Evolutionary conservation across 140 eudicot genomes (phyloP).

Genomic region (Senecio squalidus): DNA sequence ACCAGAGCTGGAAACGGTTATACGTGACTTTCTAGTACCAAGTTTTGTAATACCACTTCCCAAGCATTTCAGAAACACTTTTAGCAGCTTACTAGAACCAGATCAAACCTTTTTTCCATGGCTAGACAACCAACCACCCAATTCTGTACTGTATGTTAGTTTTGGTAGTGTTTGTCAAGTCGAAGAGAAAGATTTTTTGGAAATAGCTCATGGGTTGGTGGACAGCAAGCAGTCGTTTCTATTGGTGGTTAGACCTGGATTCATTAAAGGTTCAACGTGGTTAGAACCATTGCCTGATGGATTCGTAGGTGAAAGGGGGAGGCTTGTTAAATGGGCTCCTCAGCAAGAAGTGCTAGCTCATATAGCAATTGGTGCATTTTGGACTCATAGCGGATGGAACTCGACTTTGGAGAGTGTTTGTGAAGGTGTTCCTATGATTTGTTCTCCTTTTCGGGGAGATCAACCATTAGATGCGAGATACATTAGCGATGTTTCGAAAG

Average conservation of each 20-base stretch:
- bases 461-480: conserved; percentile 40
- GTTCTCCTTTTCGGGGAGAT: conserved; percentile 44
- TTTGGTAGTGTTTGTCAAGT: conserved; percentile 49
- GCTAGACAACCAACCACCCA: conserved; percentile 52
- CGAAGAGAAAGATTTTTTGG: conserved; percentile 35
- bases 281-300: conserved; percentile 41
- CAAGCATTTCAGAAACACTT: conserved; percentile 33
- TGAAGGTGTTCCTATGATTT: conserved; percentile 75
- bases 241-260: conserved; percentile 66
- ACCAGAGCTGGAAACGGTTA: conserved; percentile 16
- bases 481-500: conserved; percentile 31
- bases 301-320: conserved; percentile 35
- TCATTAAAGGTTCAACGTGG: conserved; percentile 35
- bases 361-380: conserved; percentile 48
- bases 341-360: conserved; percentile 62
- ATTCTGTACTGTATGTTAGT: conserved; percentile 60
- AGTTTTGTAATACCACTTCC: conserved; percentile 47
- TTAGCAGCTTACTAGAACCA: conserved; percentile 45
- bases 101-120: conserved; percentile 50
- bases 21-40: conserved; percentile 20
- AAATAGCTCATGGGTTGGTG: conserved; percentile 55
- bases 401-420: conserved; percentile 56
- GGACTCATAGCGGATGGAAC: conserved; percentile 75
- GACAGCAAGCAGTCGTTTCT: conserved; percentile 41
- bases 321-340: conserved; percentile 63